Evolutionary conservation across 176 grass and related monocot genomes (phyloP), one percentile per base, ranked within the genome.

Genomic region (Aegilops tauschii): DNA sequence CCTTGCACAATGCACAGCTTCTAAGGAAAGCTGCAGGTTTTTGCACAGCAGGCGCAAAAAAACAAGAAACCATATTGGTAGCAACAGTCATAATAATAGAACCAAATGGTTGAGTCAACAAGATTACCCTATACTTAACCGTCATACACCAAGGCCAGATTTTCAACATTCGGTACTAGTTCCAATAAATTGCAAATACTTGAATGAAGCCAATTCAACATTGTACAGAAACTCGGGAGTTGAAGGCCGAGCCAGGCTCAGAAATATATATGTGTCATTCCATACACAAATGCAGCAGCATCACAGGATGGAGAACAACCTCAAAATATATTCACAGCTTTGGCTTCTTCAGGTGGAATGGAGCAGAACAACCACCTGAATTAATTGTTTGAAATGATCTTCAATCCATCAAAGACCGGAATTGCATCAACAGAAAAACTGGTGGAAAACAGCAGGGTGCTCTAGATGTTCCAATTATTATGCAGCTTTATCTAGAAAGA

Each of bases 241-340:
- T 36, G 29, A 42, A 63, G 63, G 31, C 16, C 49, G 81, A 62
- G 12, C 61, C 9, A 77, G 36, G 70, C 63, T 13, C 49, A 65
- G 37, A 70, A 52, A 82, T 71, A 13, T 73, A 66, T 27, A 73
- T 77, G 52, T 76, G 28, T 82, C 29, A 47, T 40, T 54, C 70
- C 69, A 77, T 50, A 61, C 52, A 63, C 28, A 84, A 87, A 69
- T 81, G 82, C 63, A 64, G 61, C 13, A 42, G 45, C 28, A 73
- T 29, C 34, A 54, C 8, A 63, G 65, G 81, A 65, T 76, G 69
- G 76, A 69, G 69, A 87, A 83, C 49, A 50, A 71, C 82, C 39
- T 91, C 69, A 79, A 61, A 77, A 80, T 73, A 59, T 91, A 88
- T 88, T 91, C 86, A 91, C 82, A 91, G 31, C 82, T 82, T 91